Base-by-base conservation (phyloP, 495 filamentous ascomycete genomes). In the Bryoglossum gracile region DNA sequence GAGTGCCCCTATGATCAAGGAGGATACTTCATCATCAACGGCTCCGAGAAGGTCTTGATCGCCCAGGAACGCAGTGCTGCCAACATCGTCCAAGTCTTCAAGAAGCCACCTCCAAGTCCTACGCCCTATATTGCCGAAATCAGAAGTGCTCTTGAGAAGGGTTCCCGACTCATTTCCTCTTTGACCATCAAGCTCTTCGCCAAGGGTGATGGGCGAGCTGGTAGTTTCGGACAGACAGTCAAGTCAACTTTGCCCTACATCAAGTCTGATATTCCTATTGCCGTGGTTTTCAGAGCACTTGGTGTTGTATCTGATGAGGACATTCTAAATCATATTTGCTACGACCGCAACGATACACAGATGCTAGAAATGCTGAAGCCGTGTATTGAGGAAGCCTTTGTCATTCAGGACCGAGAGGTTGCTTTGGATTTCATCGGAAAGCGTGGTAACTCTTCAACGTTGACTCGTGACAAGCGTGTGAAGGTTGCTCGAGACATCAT, bases 11-110 rank as follows among this genome's bases (percentile, higher is more conserved):
- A 94, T 64, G 92, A 99, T 60, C 91, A 92, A 55, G 92, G 92
- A 40, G 92, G 92, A 48, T 99, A 99, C 57, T 99, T 99, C 65
- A 84, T 99, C 51, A 97, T 99, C 69, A 99, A 97, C 68, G 92
- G 92, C n/a, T 92, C 87, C 63, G 92, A 99, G 64, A 99, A 99
- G 75, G 92, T 99, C 17, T 65, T 99, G 51, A 97, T 99, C 51
- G 94, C 94, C 1, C 92, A 99, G 65, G 92, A 99, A 65, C 83
- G 92, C 21, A 94, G 87, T 56, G 94, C 94, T 14, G 94, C 90
- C 58, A 99, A 97, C 58, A 97, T 96, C 35, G 90, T 97, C 6
- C 91, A 96, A 68, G 89, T 99, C 16, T 99, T 97, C 78, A 90
- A 94, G 69, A 99, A 99, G 71, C 83, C 89, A 1, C 76, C 81